Conservation (phyloP, 768 basidiomycete genomes). For the Hortiboletus campestris region DNA sequence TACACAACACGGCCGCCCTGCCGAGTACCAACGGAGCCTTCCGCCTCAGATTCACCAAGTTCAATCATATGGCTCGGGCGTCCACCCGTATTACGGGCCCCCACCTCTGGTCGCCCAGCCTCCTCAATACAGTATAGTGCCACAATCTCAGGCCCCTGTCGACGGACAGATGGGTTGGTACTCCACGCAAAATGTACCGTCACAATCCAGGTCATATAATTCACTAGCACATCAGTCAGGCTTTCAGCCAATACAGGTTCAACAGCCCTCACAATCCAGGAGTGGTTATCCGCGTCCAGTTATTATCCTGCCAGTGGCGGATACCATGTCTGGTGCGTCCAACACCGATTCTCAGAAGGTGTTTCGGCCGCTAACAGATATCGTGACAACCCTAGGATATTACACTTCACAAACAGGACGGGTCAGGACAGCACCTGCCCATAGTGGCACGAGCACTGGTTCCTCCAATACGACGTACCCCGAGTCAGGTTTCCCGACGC, state of each 20-base stretch:
- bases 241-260: slow-evolving; percentile 5
- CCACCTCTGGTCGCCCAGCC: neutral
- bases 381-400: neutral
- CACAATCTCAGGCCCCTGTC: slow-evolving; percentile 1
- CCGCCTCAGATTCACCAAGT: neutral
- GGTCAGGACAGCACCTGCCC: neutral
- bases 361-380: neutral
- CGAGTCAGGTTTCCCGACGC: neutral
- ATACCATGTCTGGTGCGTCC: slow-evolving; percentile 10
- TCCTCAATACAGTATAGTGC: neutral
- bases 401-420: neutral
- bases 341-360: neutral
- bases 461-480: neutral
- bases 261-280: slow-evolving; percentile 12
- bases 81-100: slow-evolving; percentile 4
- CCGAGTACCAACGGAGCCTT: neutral
- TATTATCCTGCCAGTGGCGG: neutral
- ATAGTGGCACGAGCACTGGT: neutral
- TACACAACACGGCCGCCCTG: slow-evolving; percentile 3
- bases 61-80: neutral
- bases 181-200: slow-evolving; percentile 9
- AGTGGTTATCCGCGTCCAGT: slow-evolving; percentile 7
- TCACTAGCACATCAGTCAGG: neutral
- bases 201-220: slow-evolving; percentile 1
- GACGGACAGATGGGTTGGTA: slow-evolving; percentile 11